Evolutionary conservation across 2,329 filamentous ascomycete species (phyloP), one percentile per base, ranked within the genome.

Genomic region (Claviceps citrina): DNA sequence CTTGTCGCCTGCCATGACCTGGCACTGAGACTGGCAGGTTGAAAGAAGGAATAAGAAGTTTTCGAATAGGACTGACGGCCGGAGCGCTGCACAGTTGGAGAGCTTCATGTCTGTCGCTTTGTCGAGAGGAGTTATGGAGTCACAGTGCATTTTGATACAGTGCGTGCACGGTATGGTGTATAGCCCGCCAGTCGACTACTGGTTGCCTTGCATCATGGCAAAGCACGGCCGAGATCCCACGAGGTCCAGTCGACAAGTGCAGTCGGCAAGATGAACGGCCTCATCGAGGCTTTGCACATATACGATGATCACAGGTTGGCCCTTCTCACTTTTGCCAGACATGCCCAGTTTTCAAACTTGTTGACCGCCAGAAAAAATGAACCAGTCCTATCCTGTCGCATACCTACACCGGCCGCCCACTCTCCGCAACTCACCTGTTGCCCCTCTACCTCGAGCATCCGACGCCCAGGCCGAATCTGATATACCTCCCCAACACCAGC

Each of bases 251-350:
- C n/a, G n/a, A n/a, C n/a, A 30, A 10, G 34, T 22, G 38, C 38
- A 42, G 50, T 47, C 45, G 46, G 55, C 59, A 78, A 62, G 58
- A 89, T 87, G 82, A 84, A 74, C 66, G 78, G 84, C 65, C 77
- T 83, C 57, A 83, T 98, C 56, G 89, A 96, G 69, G 91, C 89
- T 58, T 71, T 98, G 55, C 89, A 96, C 68, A 86, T 98, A 59
- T 95, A 83, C 62, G 87, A 96, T 73, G 87, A 95, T 68, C 78
- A 87, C 64, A 85, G 87, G 87, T 93, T 66, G 55, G 72, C 38
- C 16, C 33, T 5, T 35, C 8, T n/a, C 32, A 3, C 27, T n/a
- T 28, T n/a, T 30, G 71, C 38, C 20, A 12, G 7, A 10, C 31
- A 16, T 5, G 12, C 5, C 5, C 3, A 15, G 8, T 7, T 13